A percentile compares a stretch with the other conserved stretches of the same genome.
Conservation (phyloP, 2,329 filamentous ascomycete species). For the Ophiostoma ulmi region DNA sequence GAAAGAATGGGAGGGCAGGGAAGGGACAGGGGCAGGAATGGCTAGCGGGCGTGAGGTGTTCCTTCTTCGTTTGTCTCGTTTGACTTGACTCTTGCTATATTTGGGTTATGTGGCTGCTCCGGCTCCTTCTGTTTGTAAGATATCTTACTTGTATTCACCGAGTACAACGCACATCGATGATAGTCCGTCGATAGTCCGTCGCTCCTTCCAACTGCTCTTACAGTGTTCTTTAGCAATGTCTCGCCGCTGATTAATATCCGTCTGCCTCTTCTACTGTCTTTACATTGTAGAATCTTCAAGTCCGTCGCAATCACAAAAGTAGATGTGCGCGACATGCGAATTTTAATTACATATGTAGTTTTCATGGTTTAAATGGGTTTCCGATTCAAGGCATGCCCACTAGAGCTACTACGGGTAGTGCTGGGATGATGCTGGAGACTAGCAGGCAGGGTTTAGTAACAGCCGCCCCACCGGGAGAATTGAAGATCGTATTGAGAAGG, state of each 20-base stretch:
- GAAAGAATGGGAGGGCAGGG: not conserved
- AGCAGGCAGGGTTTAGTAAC: not conserved
- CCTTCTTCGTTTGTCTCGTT: not conserved
- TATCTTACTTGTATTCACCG: no score
- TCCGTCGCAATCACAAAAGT: not conserved
- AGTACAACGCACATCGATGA: no score
- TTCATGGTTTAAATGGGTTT: no score
- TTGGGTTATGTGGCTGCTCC: not conserved
- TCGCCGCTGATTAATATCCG: not conserved
- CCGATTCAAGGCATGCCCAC: no score
- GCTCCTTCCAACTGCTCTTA: not conserved
- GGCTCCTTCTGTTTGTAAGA: no score
- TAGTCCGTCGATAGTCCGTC: not conserved
- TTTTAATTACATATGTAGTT: not conserved
- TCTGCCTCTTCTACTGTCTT: not conserved
- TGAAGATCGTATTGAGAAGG: slow-evolving; percentile 3
- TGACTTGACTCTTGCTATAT: not conserved
- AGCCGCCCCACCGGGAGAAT: not conserved
- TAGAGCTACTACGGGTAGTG: not conserved
- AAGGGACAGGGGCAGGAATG: not conserved
- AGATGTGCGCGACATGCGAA: slow-evolving; percentile 9
- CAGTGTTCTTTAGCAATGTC: not conserved
- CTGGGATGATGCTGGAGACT: not conserved
- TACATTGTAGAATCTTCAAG: no score
- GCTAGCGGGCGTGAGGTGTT: not conserved